Conservation (phyloP, 1,284 basidiomycete species). For the Heliocybe sulcata region DNA sequence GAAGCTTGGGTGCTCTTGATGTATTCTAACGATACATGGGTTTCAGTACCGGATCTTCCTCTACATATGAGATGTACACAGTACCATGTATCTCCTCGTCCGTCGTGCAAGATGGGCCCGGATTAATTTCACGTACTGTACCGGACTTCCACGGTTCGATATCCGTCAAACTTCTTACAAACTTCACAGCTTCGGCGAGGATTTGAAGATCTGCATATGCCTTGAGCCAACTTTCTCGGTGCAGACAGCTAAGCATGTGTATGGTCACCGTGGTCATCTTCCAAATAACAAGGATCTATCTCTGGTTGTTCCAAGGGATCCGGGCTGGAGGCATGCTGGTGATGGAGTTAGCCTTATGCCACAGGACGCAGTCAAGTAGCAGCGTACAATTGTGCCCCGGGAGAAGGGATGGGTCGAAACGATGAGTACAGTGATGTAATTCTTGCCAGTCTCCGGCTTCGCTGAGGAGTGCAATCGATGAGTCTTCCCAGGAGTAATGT, state of each 20-base stretch:
- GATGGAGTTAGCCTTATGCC: no score
- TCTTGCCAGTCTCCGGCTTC: constrained; percentile 21
- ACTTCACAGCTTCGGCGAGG: constrained; percentile 43
- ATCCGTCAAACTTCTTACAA: constrained; percentile 32
- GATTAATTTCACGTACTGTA: constrained; percentile 29
- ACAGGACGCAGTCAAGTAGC: no score
- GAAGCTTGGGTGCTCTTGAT: background rate
- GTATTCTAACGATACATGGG: background rate
- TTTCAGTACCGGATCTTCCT: background rate
- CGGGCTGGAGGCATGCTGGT: no score
- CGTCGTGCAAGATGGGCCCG: constrained; percentile 25
- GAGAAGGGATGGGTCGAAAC: no score
- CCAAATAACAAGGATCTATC: constrained; percentile 39
- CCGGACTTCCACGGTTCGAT: constrained; percentile 38
- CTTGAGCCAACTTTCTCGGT: no score
- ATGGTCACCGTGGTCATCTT: constrained; percentile 39
- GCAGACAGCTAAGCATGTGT: no score
- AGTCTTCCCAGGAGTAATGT: background rate
- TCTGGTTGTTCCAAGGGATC: no score
- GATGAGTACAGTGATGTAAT: constrained; percentile 23
- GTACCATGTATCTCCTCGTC: constrained; percentile 14
- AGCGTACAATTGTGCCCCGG: no score
- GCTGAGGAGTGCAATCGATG: background rate
- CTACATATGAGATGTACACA: no score
- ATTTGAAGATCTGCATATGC: constrained; percentile 27